phyloP scores from a whole-genome alignment of 1,139 yeast species.

The Magnusiomyces suaveolens region DNA sequence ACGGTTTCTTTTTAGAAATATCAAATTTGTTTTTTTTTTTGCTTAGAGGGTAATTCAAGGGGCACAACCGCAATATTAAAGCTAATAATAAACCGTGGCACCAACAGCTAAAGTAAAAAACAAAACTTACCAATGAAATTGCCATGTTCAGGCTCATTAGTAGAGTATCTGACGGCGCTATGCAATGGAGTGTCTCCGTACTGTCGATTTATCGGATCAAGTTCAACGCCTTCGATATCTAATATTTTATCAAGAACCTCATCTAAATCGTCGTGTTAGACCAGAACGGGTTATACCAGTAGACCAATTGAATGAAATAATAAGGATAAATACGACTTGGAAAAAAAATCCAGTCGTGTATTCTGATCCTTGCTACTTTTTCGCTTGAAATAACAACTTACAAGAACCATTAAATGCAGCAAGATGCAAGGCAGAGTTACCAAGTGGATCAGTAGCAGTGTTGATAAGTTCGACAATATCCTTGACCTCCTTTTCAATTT shows the following conservation, averaged over 20 bases:
- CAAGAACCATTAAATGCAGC: slow-evolving; percentile 75
- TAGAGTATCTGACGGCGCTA: slow-evolving; percentile 65
- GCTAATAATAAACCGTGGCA: background rate
- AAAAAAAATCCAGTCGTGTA: too few relatives aligned
- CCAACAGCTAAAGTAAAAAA: background rate
- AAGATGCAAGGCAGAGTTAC: slow-evolving; percentile 75
- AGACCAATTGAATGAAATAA: too few relatives aligned
- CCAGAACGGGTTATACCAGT: background rate
- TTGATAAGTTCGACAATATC: slow-evolving; percentile 56
- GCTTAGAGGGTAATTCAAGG: background rate
- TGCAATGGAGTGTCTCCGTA: slow-evolving; percentile 89
- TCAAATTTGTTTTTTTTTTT: background rate
- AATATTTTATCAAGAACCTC: slow-evolving; percentile 74
- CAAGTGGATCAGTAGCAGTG: slow-evolving; percentile 61
- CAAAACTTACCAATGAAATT: slow-evolving; percentile 40
- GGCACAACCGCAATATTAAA: background rate
- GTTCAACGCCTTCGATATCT: slow-evolving; percentile 85
- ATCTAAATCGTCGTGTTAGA: slow-evolving; percentile 12
- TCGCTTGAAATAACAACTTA: slow-evolving; percentile 19
- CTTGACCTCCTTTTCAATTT: slow-evolving; percentile 42
- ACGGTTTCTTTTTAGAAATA: background rate
- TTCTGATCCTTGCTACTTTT: too few relatives aligned
- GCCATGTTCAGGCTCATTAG: slow-evolving; percentile 79
- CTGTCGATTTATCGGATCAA: slow-evolving; percentile 63
- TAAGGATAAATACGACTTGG: too few relatives aligned